Evolutionary conservation across 176 grass and related monocot species (phyloP).

Genomic region (Cymbopogon citratus): DNA sequence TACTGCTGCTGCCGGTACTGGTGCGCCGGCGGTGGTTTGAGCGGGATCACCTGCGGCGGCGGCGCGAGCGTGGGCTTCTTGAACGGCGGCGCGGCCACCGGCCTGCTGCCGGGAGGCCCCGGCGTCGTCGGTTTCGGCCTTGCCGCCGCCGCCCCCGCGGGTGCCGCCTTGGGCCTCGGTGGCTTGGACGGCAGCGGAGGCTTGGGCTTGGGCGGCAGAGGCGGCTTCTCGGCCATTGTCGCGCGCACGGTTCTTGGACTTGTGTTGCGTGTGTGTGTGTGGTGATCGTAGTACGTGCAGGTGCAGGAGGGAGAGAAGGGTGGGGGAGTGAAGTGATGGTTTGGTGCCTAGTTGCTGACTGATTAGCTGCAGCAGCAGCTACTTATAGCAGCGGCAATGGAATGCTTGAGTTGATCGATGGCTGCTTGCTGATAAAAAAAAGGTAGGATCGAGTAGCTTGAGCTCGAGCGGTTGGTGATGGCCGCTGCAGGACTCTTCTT

Average conservation of each 20-base stretch:
- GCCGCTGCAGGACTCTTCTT: neutral
- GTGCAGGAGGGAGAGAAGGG: too few relatives aligned
- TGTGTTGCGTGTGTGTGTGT: neutral
- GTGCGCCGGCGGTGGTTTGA: slow-evolving; percentile 48
- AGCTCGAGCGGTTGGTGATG: slow-evolving; percentile 12
- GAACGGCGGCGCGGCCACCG: slow-evolving; percentile 8
- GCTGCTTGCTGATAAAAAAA: neutral
- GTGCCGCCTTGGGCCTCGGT: slow-evolving; percentile 10
- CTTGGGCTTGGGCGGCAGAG: slow-evolving; percentile 6
- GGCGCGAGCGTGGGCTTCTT: slow-evolving; percentile 30
- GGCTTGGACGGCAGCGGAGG: slow-evolving; percentile 13
- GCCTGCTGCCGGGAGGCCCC: neutral
- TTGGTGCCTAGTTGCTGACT: slow-evolving; percentile 26
- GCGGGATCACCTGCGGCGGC: slow-evolving; percentile 35
- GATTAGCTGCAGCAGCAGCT: neutral
- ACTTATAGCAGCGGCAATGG: slow-evolving; percentile 20
- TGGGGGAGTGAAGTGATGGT: slow-evolving; percentile 38
- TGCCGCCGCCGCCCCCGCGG: neutral
- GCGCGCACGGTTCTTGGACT: neutral
- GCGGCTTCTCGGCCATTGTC: slow-evolving; percentile 41
- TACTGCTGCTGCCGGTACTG: slow-evolving; percentile 16
- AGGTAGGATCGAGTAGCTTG: too few relatives aligned
- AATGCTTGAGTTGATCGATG: too few relatives aligned
- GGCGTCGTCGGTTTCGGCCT: neutral
- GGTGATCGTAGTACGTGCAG: neutral